Evolutionary conservation across 2,329 filamentous ascomycete species (phyloP).

Genomic region (Fusarium sp.): DNA sequence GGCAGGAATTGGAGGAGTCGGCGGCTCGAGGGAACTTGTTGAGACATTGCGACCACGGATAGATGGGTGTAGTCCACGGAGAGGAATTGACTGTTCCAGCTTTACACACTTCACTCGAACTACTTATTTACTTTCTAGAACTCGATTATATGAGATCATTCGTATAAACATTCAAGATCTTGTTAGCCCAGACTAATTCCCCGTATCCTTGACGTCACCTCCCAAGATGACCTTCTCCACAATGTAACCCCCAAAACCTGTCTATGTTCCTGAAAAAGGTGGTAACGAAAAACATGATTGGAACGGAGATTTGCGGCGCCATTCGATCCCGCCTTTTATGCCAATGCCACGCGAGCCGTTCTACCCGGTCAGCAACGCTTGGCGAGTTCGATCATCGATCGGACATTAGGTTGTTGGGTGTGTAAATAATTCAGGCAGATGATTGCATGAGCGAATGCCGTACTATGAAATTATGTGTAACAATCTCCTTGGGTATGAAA

Average conservation of each 20-base stretch:
- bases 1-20: constrained; percentile 19
- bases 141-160: constrained; percentile 26
- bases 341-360: constrained; percentile 15
- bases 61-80: not conserved
- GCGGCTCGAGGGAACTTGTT: not conserved
- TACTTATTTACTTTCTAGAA: constrained; percentile 3
- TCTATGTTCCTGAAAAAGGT: constrained; percentile 18
- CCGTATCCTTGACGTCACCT: constrained; percentile 32
- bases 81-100: not conserved
- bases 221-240: constrained; percentile 1
- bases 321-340: constrained; percentile 8
- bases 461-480: not conserved
- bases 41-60: constrained; percentile 13
- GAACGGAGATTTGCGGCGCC: constrained; percentile 34
- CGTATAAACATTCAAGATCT: not conserved
- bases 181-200: not conserved
- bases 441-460: not conserved
- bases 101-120: not conserved
- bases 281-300: constrained; percentile 25
- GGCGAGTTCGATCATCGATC: constrained; percentile 21
- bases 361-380: constrained; percentile 27
- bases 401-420: not conserved
- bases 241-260: constrained; percentile 12
- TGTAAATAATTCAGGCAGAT: not conserved
- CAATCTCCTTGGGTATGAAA: not conserved